Conservation (phyloP, 106 monocot species). For the Vanilla planifolia region DNA sequence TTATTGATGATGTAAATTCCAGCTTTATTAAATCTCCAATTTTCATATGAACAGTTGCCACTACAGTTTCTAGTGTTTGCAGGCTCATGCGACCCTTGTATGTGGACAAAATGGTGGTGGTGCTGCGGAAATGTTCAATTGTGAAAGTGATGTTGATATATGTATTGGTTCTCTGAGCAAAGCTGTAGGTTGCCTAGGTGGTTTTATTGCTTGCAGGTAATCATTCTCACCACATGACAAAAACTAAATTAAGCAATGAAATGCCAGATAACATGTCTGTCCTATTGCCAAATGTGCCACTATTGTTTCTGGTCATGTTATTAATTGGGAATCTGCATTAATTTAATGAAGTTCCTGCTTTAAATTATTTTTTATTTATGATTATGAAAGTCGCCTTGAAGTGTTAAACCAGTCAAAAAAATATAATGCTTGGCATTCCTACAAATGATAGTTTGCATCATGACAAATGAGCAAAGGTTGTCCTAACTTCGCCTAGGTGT, state of each 20-base stretch:
- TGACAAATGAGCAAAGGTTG: too few relatives aligned
- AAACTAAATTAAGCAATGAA: too few relatives aligned
- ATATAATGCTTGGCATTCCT: too few relatives aligned
- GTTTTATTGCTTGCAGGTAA: slow-evolving; percentile 94
- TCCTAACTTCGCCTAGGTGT: too few relatives aligned
- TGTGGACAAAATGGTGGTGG: slow-evolving; percentile 95
- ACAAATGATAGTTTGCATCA: too few relatives aligned
- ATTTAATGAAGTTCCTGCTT: too few relatives aligned
- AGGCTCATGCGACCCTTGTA: slow-evolving; percentile 94
- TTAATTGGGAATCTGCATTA: neutral
- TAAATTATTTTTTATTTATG: too few relatives aligned
- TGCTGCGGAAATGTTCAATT: slow-evolving; percentile 54
- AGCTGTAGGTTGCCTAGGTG: slow-evolving; percentile 84
- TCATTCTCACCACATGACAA: neutral
- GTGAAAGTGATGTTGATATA: slow-evolving; percentile 83
- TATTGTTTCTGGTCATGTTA: neutral
- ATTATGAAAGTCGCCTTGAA: too few relatives aligned
- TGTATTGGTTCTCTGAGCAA: slow-evolving; percentile 91
- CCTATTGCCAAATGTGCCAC: neutral
- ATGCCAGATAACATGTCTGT: neutral
- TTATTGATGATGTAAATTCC: slow-evolving; percentile 80
- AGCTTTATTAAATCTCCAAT: neutral
- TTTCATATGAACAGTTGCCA: neutral
- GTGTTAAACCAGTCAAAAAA: too few relatives aligned
- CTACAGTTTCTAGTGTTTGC: neutral